Evolutionary conservation across 2,329 filamentous ascomycete species (phyloP).

Genomic region (Trichoderma afroharzianum): DNA sequence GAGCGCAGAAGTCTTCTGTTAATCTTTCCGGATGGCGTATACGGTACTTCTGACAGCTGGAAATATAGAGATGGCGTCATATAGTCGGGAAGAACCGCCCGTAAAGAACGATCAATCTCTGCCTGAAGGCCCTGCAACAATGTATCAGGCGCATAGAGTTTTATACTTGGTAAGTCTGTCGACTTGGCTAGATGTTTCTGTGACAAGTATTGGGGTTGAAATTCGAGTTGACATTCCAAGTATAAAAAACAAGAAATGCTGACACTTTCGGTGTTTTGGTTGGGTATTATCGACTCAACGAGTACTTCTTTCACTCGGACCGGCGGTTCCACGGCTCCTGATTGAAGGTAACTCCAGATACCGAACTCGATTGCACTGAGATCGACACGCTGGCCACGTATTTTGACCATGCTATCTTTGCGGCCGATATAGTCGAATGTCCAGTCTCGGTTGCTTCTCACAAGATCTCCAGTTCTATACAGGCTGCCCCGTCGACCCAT

Average conservation of each 20-base stretch:
- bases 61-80: background rate
- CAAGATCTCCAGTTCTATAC: background rate
- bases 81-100: background rate
- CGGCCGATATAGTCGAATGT: background rate
- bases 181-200: background rate
- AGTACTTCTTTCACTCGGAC: background rate
- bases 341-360: background rate
- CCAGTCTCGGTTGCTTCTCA: background rate
- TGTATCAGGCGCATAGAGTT: background rate
- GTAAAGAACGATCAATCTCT: background rate
- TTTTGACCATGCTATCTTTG: background rate
- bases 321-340: background rate
- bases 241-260: background rate
- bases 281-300: background rate
- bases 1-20: background rate
- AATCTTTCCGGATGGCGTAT: background rate
- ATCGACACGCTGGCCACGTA: background rate
- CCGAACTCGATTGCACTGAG: background rate
- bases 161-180: background rate
- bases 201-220: background rate
- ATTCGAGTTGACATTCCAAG: background rate
- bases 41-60: background rate
- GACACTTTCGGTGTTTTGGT: background rate
- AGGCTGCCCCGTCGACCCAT: background rate
- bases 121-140: background rate